These are phyloP conservation scores for Lecanicillium sp. DNA, from an alignment of 2,329 filamentous ascomycete species.

Conservation along the genomic window DNA sequence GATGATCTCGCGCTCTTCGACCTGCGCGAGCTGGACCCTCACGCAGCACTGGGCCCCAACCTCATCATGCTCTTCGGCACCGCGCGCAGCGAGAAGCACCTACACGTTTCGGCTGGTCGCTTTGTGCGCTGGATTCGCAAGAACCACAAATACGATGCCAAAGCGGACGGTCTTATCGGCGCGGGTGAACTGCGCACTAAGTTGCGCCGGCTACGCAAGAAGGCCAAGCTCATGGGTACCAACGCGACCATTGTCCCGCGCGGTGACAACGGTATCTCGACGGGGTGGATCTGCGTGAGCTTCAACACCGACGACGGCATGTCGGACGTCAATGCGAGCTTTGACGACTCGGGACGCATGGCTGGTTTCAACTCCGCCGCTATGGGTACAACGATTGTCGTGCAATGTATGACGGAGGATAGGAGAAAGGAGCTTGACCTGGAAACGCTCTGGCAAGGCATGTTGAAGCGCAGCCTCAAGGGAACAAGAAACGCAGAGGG, in stretches of 20 bases:
- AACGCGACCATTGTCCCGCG: conserved; percentile 58
- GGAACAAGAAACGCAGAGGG: conserved; percentile 24
- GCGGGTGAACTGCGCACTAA: conserved; percentile 89
- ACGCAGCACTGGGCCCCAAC: conserved; percentile 79
- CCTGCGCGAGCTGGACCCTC: conserved; percentile 75
- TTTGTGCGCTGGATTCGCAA: conserved; percentile 79
- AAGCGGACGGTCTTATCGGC: conserved; percentile 82
- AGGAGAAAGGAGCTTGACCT: conserved; percentile 47
- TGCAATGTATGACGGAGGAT: conserved; percentile 53
- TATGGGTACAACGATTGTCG: conserved; percentile 46
- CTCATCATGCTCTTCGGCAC: conserved; percentile 91
- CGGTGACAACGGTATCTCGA: conserved; percentile 79
- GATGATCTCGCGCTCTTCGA: conserved; percentile 78
- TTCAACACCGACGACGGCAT: conserved; percentile 63
- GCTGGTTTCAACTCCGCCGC: conserved; percentile 66
- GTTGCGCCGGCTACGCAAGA: conserved; percentile 70
- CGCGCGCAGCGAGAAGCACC: conserved; percentile 84
- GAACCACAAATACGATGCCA: conserved; percentile 64
- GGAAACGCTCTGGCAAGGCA: conserved; percentile 45
- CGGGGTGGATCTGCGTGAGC: conserved; percentile 95
- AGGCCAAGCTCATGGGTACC: conserved; percentile 72
- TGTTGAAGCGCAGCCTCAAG: conserved; percentile 31
- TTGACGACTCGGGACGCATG: conserved; percentile 50
- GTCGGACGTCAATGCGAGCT: conserved; percentile 36
- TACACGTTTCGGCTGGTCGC: conserved; percentile 87